These are phyloP conservation scores for Cyclotella kingstonii DNA, from an alignment of 108 stramenopile species.

Conservation along the genomic window DNA sequence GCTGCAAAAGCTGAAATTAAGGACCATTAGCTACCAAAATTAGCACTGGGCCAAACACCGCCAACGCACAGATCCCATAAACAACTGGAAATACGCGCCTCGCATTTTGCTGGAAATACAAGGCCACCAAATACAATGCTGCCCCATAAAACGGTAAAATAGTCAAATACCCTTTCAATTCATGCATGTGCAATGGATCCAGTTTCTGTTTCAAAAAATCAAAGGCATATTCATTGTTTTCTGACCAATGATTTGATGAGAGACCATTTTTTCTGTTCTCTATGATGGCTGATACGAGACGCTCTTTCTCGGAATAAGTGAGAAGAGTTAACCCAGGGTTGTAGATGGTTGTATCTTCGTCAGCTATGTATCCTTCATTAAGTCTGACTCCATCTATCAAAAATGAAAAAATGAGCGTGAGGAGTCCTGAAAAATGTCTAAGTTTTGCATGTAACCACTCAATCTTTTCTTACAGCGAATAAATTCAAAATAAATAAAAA, in stretches of 20 bases:
- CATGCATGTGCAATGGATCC: conserved; percentile 77
- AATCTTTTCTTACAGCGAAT: too few relatives aligned
- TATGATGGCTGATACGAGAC: conserved; percentile 59
- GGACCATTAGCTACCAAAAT: conserved; percentile 63
- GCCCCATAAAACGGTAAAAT: conserved; percentile 74
- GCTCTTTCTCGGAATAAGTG: conserved; percentile 74
- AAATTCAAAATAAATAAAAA: background rate
- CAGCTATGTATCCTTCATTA: conserved; percentile 70
- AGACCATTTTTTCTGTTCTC: conserved; percentile 54
- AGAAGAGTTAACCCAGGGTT: conserved; percentile 78
- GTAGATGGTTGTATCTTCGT: conserved; percentile 86
- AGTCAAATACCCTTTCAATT: conserved; percentile 63
- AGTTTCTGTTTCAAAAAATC: conserved; percentile 59
- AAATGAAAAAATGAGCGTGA: background rate
- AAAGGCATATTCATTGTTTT: conserved; percentile 67
- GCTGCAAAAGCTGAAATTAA: conserved; percentile 11
- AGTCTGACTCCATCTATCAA: conserved; percentile 63
- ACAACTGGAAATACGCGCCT: conserved; percentile 61
- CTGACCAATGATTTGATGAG: conserved; percentile 51
- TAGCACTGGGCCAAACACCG: conserved; percentile 61
- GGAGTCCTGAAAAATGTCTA: background rate
- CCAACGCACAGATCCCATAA: conserved; percentile 63
- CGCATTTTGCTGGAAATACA: conserved; percentile 70
- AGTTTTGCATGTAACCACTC: background rate
- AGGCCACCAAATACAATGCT: conserved; percentile 61